Base-by-base conservation (phyloP, 2,329 filamentous ascomycete genomes). In the Dichotomopilus funicola region DNA sequence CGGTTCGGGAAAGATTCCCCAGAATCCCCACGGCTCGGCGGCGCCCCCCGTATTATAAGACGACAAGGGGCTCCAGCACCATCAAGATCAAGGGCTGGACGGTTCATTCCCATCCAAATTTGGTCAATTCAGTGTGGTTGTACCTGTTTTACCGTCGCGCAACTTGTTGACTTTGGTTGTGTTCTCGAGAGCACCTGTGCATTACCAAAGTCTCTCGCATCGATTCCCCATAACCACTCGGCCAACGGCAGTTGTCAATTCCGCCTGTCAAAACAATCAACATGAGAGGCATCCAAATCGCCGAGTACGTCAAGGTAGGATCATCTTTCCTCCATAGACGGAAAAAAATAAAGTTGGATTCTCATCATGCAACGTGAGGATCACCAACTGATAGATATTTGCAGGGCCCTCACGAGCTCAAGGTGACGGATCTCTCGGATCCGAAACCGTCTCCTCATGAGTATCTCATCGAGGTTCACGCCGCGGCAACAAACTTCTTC, bases 401-500 rank as follows among this genome's bases (percentile, higher is more conserved):
- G 2, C 11, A 94, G 88, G 85, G 85, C 37, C 90, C 91, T 1
- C 76, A 85, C 59, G 88, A 94, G 67, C 88, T 97, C 70, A 80
- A 76, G 59, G 87, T 95, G 62, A 79, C 82, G 13, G 78, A 82
- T 27, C 80, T 96, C 11, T 84, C 90, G 13, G 88, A 91, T 53
- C 91, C 90, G 0, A 73, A 75, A 1, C 89, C 91, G 1, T 77
- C 78, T 7, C 72, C 83, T 36, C 76, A 88, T 67, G 83, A 96
- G 73, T 97, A 96, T 70, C 78, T 95, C 61, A 88, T 97, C 68
- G 81, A 85, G 67, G 88, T 97, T 65, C 88, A 90, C 72, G 89
- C 92, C 47, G 81, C 88, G 0, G 92, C 90, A 19, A 89, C 89
- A 66, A 97, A 97, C 75, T 97, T 97, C 80, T 97, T 96, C 76